Base-by-base conservation (phyloP, 371 early-diverging fungal genomes). In the Funneliformis caledonium region DNA sequence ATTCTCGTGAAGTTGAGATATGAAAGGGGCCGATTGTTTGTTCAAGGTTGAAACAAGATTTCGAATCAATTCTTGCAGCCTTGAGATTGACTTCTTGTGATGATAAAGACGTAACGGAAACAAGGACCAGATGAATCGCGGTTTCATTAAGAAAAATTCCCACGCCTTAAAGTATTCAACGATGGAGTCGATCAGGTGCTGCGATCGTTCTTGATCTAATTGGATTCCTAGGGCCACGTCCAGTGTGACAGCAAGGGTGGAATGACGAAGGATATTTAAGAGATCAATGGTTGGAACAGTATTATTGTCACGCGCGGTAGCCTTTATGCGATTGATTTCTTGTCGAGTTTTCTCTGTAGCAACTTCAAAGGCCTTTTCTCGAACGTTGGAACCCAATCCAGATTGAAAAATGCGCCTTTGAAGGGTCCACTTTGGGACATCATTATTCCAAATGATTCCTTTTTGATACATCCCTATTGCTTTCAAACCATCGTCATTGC, bases 71-170 rank as follows among this genome's bases (percentile, higher is more conserved):
- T 64, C 64, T 26, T 64, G 64, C 16, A 64, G 10, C 26, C 22
- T 64, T 26, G 31, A 64, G 31, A 64, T 26, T 6, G 64, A 3
- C 10, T 64, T 22, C 31, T 26, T 19, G 64, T 64, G 64, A 64
- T 26, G 64, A 22, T 7, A 64, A 64, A 22, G 4, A 10, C 31
- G 22, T 6, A 22, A 64, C 11, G 64, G 64, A 64, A 64, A 64
- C 1, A 64, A 22, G 22, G 8, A 26, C 64, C 64, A 64, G 11
- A 64, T 64, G 22, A 26, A 64, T 8, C 64, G 64, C 31, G 64
- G 64, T 64, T 64, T 64, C 31, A 64, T 26, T 64, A 64, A 64
- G 31, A 64, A 64, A 64, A 64, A 64, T 64, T 64, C 64, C 64
- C 64, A 64, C 11, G 64, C 64, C 31, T 64, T 64, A 64, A 64